These are phyloP conservation scores for Talaromyces sp. DNA, from an alignment of 2,329 filamentous ascomycete genomes.

Conservation along the genomic window DNA sequence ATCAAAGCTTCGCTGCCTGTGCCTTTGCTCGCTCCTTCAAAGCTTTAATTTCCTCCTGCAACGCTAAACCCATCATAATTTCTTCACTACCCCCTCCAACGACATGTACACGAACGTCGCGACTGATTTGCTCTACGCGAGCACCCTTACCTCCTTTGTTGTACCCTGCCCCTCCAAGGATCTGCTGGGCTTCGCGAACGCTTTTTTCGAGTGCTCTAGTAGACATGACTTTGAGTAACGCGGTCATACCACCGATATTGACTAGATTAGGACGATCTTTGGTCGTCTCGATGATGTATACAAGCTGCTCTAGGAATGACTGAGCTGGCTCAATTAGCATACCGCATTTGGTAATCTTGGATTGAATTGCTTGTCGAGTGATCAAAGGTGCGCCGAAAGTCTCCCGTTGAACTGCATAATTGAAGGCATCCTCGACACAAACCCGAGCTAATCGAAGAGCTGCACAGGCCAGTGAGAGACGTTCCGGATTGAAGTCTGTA, in stretches of 20 bases:
- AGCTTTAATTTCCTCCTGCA: slow-evolving; percentile 23
- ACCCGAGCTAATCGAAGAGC: slow-evolving; percentile 60
- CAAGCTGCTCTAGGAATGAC: slow-evolving; percentile 60
- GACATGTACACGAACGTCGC: slow-evolving; percentile 49
- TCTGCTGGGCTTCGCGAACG: slow-evolving; percentile 54
- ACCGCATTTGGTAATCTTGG: slow-evolving; percentile 58
- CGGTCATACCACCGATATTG: slow-evolving; percentile 51
- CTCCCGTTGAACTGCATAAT: slow-evolving; percentile 61
- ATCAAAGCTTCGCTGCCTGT: slow-evolving; percentile 12
- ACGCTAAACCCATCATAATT: slow-evolving; percentile 36
- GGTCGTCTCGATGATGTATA: slow-evolving; percentile 50
- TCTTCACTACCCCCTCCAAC: slow-evolving; percentile 42
- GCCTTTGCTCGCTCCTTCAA: slow-evolving; percentile 10
- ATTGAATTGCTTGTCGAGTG: slow-evolving; percentile 56
- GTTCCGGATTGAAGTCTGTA: slow-evolving; percentile 71
- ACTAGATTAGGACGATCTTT: slow-evolving; percentile 40
- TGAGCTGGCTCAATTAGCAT: slow-evolving; percentile 59
- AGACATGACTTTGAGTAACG: slow-evolving; percentile 51
- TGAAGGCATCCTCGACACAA: slow-evolving; percentile 58
- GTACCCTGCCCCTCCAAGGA: slow-evolving; percentile 53
- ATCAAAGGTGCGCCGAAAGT: slow-evolving; percentile 60
- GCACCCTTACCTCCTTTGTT: slow-evolving; percentile 49
- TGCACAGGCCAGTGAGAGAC: slow-evolving; percentile 62
- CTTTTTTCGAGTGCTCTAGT: slow-evolving; percentile 53
- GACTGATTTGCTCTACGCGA: slow-evolving; percentile 52